A percentile compares a stretch with the other conserved stretches of the same genome.
Conservation (phyloP, 129 eudicot genomes). For the Flaveria sonorensis region DNA sequence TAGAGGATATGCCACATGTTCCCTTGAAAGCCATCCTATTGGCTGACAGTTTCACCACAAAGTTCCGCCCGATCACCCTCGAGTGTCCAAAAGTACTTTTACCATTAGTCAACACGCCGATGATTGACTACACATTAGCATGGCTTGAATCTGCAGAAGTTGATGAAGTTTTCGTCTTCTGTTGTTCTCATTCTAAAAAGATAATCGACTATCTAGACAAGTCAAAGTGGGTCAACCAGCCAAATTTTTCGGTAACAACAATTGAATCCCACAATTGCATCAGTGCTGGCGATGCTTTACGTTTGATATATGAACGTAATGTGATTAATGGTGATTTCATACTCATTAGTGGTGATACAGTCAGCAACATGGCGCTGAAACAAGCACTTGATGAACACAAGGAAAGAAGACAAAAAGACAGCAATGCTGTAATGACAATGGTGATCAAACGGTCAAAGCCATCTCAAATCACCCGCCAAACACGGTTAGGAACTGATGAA, state of each 20-base stretch:
- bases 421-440: constrained; percentile 94
- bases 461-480: constrained; percentile 72
- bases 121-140: constrained; percentile 92
- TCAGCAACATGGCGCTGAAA: constrained; percentile 84
- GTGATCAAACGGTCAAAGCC: constrained; percentile 85
- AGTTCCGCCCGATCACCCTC: constrained; percentile 89
- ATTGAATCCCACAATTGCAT: constrained; percentile 75
- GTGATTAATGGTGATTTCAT: constrained; percentile 93
- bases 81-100: constrained; percentile 84
- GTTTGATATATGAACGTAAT: constrained; percentile 72
- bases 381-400: constrained; percentile 88
- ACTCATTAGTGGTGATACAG: constrained; percentile 95
- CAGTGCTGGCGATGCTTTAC: constrained; percentile 98
- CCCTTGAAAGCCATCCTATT: constrained; percentile 84
- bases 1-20: constrained; percentile 68
- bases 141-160: constrained; percentile 96
- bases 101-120: constrained; percentile 87
- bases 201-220: constrained; percentile 65
- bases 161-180: constrained; percentile 88
- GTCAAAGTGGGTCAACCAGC: constrained; percentile 73
- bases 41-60: constrained; percentile 92
- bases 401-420: constrained; percentile 79
- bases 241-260: constrained; percentile 74
- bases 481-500: constrained; percentile 94
- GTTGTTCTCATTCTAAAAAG: constrained; percentile 93